Evolutionary conservation across 345 rosid species (phyloP).

Genomic region (Brassica juncea): DNA sequence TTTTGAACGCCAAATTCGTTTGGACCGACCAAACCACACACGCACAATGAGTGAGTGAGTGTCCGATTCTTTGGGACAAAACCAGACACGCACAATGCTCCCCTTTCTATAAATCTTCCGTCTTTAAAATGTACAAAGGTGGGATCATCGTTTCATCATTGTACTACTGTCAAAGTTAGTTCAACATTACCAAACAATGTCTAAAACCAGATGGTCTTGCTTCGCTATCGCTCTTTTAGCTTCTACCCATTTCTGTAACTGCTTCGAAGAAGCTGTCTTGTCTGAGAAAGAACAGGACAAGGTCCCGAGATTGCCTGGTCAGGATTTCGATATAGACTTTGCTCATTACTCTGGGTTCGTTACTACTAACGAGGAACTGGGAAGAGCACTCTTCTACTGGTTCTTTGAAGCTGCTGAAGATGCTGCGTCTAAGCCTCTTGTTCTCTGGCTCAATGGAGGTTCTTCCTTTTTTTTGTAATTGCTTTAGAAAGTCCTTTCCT

Average conservation of each 20-base stretch:
- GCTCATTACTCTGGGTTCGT: constrained; percentile 76
- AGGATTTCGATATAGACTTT: constrained; percentile 60
- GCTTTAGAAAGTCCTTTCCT: background rate
- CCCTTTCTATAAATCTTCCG: too few relatives aligned
- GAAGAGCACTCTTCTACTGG: constrained; percentile 89
- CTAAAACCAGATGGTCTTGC: constrained; percentile 19
- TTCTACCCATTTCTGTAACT: constrained; percentile 23
- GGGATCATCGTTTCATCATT: background rate
- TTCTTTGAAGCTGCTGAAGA: constrained; percentile 71
- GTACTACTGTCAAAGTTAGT: constrained; percentile 7
- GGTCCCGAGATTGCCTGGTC: constrained; percentile 72
- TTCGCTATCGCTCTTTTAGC: constrained; percentile 27
- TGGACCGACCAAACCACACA: constrained; percentile 20
- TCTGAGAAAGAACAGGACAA: constrained; percentile 63
- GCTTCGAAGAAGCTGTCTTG: constrained; percentile 36
- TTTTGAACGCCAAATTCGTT: background rate
- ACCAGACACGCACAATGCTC: too few relatives aligned
- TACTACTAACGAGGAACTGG: constrained; percentile 61
- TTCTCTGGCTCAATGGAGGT: constrained; percentile 96
- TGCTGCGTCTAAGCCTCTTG: constrained; percentile 78
- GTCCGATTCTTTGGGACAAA: constrained; percentile 15
- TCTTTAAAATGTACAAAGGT: constrained; percentile 8
- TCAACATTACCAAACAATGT: constrained; percentile 32
- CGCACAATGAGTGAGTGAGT: constrained; percentile 21
- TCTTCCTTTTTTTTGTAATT: background rate